These are phyloP conservation scores for Mycena sp. DNA, from an alignment of 1,284 basidiomycete genomes.

Conservation along the genomic window DNA sequence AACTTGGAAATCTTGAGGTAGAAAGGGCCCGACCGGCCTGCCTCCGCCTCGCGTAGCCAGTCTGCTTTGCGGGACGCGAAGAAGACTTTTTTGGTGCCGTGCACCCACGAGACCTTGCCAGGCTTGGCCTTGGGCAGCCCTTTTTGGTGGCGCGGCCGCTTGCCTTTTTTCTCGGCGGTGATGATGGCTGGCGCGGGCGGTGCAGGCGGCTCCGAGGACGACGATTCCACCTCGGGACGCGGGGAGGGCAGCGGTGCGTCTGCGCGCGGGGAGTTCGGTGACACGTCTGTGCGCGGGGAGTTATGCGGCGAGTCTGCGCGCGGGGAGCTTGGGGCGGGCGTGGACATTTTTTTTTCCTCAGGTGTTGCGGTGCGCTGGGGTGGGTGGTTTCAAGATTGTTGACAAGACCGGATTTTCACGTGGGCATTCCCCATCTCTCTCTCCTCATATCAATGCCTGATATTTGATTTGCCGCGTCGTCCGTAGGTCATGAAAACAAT, in stretches of 20 bases:
- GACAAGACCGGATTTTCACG: too few species aligned
- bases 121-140: background rate
- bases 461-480: too few species aligned
- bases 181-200: background rate
- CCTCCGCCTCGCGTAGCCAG: background rate
- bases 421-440: too few species aligned
- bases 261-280: too few species aligned
- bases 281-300: too few species aligned
- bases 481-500: too few species aligned
- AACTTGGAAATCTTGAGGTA: slow-evolving; percentile 8
- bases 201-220: background rate
- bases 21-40: background rate
- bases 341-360: too few species aligned
- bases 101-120: background rate
- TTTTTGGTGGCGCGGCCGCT: background rate
- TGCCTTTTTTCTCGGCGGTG: background rate
- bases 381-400: too few species aligned
- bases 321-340: too few species aligned
- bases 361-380: too few species aligned
- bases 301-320: too few species aligned
- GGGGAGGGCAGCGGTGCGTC: background rate
- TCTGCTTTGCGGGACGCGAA: background rate
- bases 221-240: background rate
- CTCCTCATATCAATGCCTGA: too few species aligned
- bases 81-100: slow-evolving; percentile 1